Evolutionary conservation across 129 eudicot species (phyloP).

Genomic region (Logfia minima): DNA sequence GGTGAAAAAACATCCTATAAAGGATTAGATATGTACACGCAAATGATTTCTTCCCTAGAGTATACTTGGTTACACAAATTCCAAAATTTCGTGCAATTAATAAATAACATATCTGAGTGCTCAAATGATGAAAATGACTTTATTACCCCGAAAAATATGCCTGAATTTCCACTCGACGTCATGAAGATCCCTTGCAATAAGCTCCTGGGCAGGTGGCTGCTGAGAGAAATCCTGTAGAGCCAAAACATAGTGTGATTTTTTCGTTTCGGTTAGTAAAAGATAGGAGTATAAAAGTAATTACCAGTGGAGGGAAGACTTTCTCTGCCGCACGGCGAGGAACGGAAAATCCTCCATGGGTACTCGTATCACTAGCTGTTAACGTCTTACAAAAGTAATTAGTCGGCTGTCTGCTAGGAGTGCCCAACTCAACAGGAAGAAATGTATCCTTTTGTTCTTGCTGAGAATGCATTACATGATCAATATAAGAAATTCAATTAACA

Average conservation of each 20-base stretch:
- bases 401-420: conserved; percentile 92
- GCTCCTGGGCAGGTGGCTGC: conserved; percentile 97
- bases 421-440: conserved; percentile 94
- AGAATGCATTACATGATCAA: conserved; percentile 2
- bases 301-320: conserved; percentile 98
- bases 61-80: not conserved
- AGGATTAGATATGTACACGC: not conserved
- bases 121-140: conserved; percentile 1
- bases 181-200: conserved; percentile 96
- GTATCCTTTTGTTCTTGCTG: conserved; percentile 99
- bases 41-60: not conserved
- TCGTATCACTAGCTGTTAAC: conserved; percentile 94
- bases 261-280: not conserved
- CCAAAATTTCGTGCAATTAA: not conserved
- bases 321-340: conserved; percentile 99
- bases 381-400: conserved; percentile 98
- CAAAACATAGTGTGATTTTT: conserved; percentile 11
- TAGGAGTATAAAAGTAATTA: conserved; percentile 23
- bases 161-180: conserved; percentile 98
- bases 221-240: conserved; percentile 84
- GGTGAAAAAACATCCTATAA: too few species aligned
- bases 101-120: not conserved
- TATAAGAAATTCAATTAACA: not conserved
- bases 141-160: conserved; percentile 73
- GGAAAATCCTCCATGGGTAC: conserved; percentile 99